Evolutionary conservation across 129 eudicot species (phyloP), one percentile per base, ranked within the genome.

Genomic region (Flaveria brownii): DNA sequence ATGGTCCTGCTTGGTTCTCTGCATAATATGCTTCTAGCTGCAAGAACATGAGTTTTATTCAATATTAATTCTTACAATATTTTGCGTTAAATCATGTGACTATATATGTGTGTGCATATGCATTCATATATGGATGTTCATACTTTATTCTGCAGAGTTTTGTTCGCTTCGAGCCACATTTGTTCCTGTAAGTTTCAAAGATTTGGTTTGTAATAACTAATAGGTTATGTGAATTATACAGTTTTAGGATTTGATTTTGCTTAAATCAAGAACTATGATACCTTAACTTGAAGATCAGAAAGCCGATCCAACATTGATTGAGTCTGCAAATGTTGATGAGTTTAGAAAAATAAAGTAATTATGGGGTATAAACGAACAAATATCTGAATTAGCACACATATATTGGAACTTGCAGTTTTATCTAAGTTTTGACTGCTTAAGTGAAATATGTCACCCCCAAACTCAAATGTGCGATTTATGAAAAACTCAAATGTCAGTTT

Each of bases 291-390:
- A 78, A 93, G 98, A 74, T 93, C 98, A 73, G 94, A 85, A 57
- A 93, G 96, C 68, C 90, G 92, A 84, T 93, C 98, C 23, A 93
- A 83, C 96, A 93, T 90, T 9, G 78, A 84, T 72, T 93, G 98
- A 20, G 98, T 93, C 98, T 93, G 93, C 69, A 28, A 10, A 28
- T 46, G 30, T 43, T 28, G 17, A 68, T 5, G 46, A 13, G 9
- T 13, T 1, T 5, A 3, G 39, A 25, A 41, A 57, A 69, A 51
- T 30, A 6, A 11, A 70, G 2, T 51, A 66, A 5, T n/a, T 47
- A 25, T 22, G 23, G 23, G 22, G 12, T 65, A 49, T 28, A 41
- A 36, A 25, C 6, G 7, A 13, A 6, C 22, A 36, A 36, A 36
- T 5, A 36, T 4, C 41, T 36, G 41, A 36, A 36, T 36, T 41